Percentiles rank a stretch among this genome's conserved stretches.
Conservation (phyloP, 208 protist genomes). For the Leptomonas seymouri region DNA sequence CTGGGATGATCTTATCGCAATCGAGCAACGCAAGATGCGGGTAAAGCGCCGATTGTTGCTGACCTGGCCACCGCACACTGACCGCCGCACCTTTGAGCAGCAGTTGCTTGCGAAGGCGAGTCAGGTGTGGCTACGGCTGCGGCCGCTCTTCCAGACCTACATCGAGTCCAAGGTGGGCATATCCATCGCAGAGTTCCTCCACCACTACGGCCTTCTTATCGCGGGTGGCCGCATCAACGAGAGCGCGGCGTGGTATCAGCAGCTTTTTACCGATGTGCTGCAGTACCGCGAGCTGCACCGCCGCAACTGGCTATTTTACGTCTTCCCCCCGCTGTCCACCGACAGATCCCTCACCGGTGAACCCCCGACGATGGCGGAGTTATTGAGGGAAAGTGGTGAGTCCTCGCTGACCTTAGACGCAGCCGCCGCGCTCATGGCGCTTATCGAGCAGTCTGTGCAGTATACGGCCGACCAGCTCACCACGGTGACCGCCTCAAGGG, state of each 20-base stretch:
- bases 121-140: constrained; percentile 33
- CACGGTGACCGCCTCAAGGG: constrained; percentile 1
- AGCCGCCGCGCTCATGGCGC: constrained; percentile 14
- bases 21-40: constrained; percentile 32
- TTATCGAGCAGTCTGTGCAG: constrained; percentile 28
- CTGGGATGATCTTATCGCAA: constrained; percentile 35
- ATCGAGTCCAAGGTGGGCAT: constrained; percentile 54
- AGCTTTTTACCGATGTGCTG: constrained; percentile 37
- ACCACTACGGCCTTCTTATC: constrained; percentile 43
- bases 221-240: constrained; percentile 42
- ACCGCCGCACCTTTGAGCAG: constrained; percentile 14
- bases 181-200: constrained; percentile 48
- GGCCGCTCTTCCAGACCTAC: constrained; percentile 42
- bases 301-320: constrained; percentile 50
- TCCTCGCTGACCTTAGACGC: constrained; percentile 1
- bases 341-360: constrained; percentile 13
- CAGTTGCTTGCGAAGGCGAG: constrained; percentile 15
- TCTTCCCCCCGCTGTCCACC: constrained; percentile 37
- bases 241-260: constrained; percentile 43
- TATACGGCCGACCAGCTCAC: constrained; percentile 39
- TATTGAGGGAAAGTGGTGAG: constrained; percentile 25
- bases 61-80: constrained; percentile 25
- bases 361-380: constrained; percentile 39
- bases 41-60: constrained; percentile 36
- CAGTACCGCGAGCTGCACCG: constrained; percentile 53